phyloP scores from a whole-genome alignment of 768 basidiomycete species.

The Mycena olivaceomarginata region DNA sequence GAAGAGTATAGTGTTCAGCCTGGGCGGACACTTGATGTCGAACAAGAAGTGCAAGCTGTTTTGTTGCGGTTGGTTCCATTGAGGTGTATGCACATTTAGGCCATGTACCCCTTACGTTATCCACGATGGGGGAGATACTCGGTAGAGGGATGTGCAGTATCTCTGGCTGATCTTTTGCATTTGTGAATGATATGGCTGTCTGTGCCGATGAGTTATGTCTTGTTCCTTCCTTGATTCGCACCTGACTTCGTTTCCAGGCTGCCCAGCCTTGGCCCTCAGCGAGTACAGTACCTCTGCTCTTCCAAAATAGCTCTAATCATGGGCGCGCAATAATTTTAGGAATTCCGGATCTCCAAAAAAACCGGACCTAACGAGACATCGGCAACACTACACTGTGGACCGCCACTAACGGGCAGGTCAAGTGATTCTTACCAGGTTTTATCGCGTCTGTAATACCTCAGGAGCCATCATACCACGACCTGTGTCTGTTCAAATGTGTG shows the following conservation, averaged over 20 bases:
- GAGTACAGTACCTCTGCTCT: slow-evolving; percentile 46
- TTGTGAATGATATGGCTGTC: slow-evolving; percentile 91
- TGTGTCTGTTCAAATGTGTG: too few species aligned
- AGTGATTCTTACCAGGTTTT: too few species aligned
- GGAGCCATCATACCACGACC: too few species aligned
- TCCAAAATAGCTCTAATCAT: slow-evolving; percentile 13
- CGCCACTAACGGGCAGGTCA: too few species aligned
- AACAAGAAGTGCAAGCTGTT: too few species aligned
- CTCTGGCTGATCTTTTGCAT: slow-evolving; percentile 91
- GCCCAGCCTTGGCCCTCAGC: slow-evolving; percentile 80
- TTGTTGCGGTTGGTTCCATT: slow-evolving; percentile 14
- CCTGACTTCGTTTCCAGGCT: slow-evolving; percentile 54
- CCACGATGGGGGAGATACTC: slow-evolving; percentile 73
- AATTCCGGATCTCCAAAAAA: too few species aligned
- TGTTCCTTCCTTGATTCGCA: slow-evolving; percentile 9
- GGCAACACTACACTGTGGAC: too few species aligned
- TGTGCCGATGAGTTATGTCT: slow-evolving; percentile 69
- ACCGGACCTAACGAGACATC: too few species aligned
- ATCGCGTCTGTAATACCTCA: too few species aligned
- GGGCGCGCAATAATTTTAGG: slow-evolving; percentile 58
- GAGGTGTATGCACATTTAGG: slow-evolving; percentile 62
- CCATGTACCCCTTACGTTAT: slow-evolving; percentile 85
- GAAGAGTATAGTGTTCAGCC: too few species aligned
- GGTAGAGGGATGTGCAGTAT: slow-evolving; percentile 90
- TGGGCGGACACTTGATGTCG: too few species aligned